phyloP scores from a whole-genome alignment of 192 early-diverging fungal species.

The Podila epigama region DNA sequence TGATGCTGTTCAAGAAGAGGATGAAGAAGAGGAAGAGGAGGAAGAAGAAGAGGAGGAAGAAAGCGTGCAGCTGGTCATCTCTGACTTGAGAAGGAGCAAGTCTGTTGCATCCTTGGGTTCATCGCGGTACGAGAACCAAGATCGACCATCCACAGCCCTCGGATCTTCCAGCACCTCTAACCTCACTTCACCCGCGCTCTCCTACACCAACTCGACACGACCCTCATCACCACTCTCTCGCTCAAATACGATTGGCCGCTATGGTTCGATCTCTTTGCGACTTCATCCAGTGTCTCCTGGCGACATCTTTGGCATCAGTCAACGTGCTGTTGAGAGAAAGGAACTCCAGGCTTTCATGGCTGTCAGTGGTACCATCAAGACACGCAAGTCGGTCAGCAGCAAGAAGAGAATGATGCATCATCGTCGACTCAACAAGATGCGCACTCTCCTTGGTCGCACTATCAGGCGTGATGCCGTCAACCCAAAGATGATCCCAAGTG shows the following conservation, averaged over 20 bases:
- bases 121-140: conserved; percentile 28
- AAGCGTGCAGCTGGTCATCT: conserved; percentile 20
- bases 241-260: conserved; percentile 30
- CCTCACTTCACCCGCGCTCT: background rate
- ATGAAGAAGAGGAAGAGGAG: conserved; percentile 27
- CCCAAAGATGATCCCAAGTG: background rate
- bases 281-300: conserved; percentile 39
- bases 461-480: background rate
- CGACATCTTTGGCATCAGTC: conserved; percentile 49
- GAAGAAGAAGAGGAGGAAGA: conserved; percentile 26
- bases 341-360: conserved; percentile 34
- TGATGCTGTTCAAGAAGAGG: conserved; percentile 8
- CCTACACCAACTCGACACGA: background rate
- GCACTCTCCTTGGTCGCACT: background rate
- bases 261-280: conserved; percentile 17
- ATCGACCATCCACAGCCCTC: background rate
- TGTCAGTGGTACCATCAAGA: conserved; percentile 17
- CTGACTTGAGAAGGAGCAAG: conserved; percentile 25
- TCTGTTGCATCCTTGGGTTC: conserved; percentile 34
- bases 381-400: background rate
- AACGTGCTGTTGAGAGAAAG: conserved; percentile 32
- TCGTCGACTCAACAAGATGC: conserved; percentile 26
- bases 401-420: conserved; percentile 26
- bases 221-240: conserved; percentile 11
- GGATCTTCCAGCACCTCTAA: background rate